These are phyloP conservation scores for Nemania sp. DNA, from an alignment of 2,329 filamentous ascomycete species.

Conservation along the genomic window DNA sequence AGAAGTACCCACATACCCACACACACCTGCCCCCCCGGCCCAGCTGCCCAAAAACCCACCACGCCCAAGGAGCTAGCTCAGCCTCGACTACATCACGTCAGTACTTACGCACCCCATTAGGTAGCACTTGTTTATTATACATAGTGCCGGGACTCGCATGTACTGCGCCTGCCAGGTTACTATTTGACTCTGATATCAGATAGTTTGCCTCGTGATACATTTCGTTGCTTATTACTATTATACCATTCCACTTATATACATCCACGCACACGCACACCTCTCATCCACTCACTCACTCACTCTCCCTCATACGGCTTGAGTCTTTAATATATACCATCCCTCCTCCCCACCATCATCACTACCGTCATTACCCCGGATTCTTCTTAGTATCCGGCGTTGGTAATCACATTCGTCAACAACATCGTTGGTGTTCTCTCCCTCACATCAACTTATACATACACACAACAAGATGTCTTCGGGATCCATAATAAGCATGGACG, in stretches of 20 bases:
- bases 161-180: constrained; percentile 44
- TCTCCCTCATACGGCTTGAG: constrained; percentile 31
- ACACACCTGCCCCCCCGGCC: constrained; percentile 18
- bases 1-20: constrained; percentile 26
- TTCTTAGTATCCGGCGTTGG: constrained; percentile 26
- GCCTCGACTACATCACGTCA: constrained; percentile 52
- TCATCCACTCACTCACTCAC: constrained; percentile 21
- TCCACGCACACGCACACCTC: constrained; percentile 38
- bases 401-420: constrained; percentile 15
- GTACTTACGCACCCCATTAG: constrained; percentile 43
- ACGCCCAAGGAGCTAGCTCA: constrained; percentile 46
- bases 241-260: constrained; percentile 27
- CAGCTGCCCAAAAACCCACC: constrained; percentile 32
- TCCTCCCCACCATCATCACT: constrained; percentile 41
- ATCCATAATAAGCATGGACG: constrained; percentile 60
- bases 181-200: constrained; percentile 47
- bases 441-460: constrained; percentile 45
- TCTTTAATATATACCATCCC: constrained; percentile 48
- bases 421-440: constrained; percentile 5
- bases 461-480: constrained; percentile 60
- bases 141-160: constrained; percentile 30
- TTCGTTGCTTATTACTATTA: constrained; percentile 35
- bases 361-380: constrained; percentile 43
- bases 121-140: constrained; percentile 32
- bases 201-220: constrained; percentile 52